Conservation (phyloP, 2,329 filamentous ascomycete species). For the Aspergillus awamori region DNA sequence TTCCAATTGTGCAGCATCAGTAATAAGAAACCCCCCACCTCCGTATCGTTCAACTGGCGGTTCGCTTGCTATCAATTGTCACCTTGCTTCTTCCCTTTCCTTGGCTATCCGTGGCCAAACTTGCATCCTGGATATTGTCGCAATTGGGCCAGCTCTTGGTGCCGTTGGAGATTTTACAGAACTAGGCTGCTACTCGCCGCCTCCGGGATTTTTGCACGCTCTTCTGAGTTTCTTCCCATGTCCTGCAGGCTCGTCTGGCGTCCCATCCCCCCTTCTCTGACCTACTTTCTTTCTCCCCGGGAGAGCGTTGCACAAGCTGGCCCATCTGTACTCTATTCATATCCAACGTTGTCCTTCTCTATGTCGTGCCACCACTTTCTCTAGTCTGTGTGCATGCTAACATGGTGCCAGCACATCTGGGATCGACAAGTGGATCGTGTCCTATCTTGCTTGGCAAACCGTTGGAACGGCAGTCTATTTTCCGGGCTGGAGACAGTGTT, state of each 20-base stretch:
- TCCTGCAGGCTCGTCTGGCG: not conserved
- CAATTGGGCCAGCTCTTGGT: conserved; percentile 3
- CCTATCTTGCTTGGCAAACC: not conserved
- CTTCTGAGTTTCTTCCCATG: not conserved
- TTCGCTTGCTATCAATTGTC: not conserved
- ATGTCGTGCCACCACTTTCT: not conserved
- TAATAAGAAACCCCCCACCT: not conserved
- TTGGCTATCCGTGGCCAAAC: not conserved
- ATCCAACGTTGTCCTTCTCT: not conserved
- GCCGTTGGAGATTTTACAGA: not conserved
- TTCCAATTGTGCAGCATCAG: not conserved
- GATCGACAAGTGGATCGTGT: not conserved
- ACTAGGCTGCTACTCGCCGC: not conserved
- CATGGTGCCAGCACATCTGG: conserved; percentile 1
- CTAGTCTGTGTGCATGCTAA: not conserved
- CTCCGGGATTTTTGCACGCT: not conserved
- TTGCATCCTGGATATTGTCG: not conserved
- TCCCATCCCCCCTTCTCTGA: not conserved
- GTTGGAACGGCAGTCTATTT: not conserved
- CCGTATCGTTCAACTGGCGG: not conserved
- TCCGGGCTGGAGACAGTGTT: not conserved
- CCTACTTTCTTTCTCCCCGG: not conserved
- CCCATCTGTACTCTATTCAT: not conserved
- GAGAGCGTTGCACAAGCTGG: not conserved
- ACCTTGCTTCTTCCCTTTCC: not conserved